Percentiles rank a stretch among this genome's conserved stretches.
Conservation (phyloP, 768 basidiomycete genomes). For the Tricholoma furcatifolium region DNA sequence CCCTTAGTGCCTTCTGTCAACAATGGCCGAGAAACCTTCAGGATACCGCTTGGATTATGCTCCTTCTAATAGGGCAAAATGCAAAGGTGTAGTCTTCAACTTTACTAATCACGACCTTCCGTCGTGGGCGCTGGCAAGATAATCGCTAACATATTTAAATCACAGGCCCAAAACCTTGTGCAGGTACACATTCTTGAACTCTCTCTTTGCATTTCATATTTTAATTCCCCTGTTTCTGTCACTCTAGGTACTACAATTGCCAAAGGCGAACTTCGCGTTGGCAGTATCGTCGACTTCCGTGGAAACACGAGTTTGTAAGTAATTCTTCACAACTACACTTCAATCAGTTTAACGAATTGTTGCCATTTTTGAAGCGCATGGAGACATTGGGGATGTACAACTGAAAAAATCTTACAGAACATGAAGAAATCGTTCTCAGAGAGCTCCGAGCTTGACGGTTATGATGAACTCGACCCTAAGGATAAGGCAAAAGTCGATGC, state of each 20-base stretch:
- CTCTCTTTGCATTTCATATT: constrained; percentile 8
- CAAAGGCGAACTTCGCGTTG: constrained; percentile 75
- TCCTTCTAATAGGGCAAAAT: constrained; percentile 63
- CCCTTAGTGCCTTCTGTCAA: constrained; percentile 15
- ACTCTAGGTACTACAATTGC: constrained; percentile 60
- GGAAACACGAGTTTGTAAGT: constrained; percentile 67
- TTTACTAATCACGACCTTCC: constrained; percentile 16
- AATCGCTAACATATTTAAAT: constrained; percentile 19
- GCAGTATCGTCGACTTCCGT: constrained; percentile 69
- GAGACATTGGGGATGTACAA: constrained; percentile 92
- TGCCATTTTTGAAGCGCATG: constrained; percentile 48
- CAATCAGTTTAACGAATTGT: constrained; percentile 4
- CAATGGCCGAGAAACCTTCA: constrained; percentile 49
- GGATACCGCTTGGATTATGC: constrained; percentile 85
- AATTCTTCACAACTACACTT: constrained; percentile 11
- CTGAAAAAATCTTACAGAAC: constrained; percentile 65
- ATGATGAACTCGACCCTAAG: constrained; percentile 63
- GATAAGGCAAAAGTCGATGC: constrained; percentile 70
- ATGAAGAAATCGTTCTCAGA: constrained; percentile 60
- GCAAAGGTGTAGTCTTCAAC: constrained; percentile 56
- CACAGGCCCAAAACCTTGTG: constrained; percentile 75
- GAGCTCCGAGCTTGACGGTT: constrained; percentile 80
- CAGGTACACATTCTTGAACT: constrained; percentile 41
- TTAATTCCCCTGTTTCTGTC: constrained; percentile 12
- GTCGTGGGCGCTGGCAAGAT: constrained; percentile 20